phyloP scores from a whole-genome alignment of 441 rosid genomes.

The Rhodomyrtus psidioides region DNA sequence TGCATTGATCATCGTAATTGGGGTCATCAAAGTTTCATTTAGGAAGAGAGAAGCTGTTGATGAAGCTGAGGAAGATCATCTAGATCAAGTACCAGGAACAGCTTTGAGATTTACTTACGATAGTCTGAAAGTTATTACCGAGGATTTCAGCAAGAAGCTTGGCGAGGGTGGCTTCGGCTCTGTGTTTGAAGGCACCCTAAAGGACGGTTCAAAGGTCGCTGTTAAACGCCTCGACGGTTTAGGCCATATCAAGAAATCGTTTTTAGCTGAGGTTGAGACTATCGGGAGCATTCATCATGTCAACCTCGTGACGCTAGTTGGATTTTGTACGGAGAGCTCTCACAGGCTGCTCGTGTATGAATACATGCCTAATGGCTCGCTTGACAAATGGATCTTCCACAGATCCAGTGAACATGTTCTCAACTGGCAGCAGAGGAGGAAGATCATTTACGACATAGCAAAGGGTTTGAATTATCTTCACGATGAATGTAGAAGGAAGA shows the following conservation, averaged over 20 bases:
- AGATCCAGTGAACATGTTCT: background rate
- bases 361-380: conserved; percentile 5
- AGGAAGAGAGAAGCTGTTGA: background rate
- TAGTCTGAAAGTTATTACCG: conserved; percentile 8
- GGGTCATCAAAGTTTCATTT: background rate
- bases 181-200: conserved; percentile 17
- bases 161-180: conserved; percentile 28
- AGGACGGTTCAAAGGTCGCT: conserved; percentile 8
- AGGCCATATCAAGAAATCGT: conserved; percentile 15
- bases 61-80: background rate
- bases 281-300: conserved; percentile 16
- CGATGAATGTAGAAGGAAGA: background rate
- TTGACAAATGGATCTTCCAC: background rate
- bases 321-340: conserved; percentile 20
- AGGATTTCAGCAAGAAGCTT: conserved; percentile 12
- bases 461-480: background rate
- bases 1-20: background rate
- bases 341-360: conserved; percentile 21
- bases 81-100: background rate
- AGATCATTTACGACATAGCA: background rate
- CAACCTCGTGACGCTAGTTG: conserved; percentile 16
- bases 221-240: conserved; percentile 12
- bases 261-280: conserved; percentile 15
- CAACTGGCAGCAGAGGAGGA: background rate
- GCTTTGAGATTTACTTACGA: conserved; percentile 13